Base-by-base conservation (phyloP, 2,329 filamentous ascomycete species). In the Trichothecium sympodiale region DNA sequence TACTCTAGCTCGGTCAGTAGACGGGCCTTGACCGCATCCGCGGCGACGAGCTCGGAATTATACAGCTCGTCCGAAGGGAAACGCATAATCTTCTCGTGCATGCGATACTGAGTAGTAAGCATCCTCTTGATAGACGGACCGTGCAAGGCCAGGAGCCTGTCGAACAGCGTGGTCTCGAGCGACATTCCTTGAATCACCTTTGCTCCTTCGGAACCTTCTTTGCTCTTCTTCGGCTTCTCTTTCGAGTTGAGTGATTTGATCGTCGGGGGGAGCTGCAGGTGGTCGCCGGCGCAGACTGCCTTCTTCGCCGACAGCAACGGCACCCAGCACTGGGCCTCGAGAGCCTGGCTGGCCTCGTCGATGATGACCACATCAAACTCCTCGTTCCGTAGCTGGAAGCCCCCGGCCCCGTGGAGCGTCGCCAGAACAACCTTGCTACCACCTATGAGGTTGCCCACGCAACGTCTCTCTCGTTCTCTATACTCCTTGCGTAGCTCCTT, bases 241-340 rank as follows among this genome's bases (percentile, higher is more conserved):
- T 71, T 72, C 13, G 61, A 64, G 46, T 76, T 79, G 8, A 76
- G 60, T 2, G 83, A 88, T 59, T 95, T 96, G 58, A 98, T 87
- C 0, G 89, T 96, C 12, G 91, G 91, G 15, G 89, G 88, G 36
- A 98, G 64, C 59, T 98, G 91, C 36, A 96, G 63, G 56, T 96
- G 91, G 53, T 98, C 91, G 33, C 91, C 91, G 1, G 91, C 91
- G 43, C 94, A 79, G 8, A 98, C 80, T 8, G 86, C 79, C 62
- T 95, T 96, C 45, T 68, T 75, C 0, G 85, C 85, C 29, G 75
- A 71, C 14, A 95, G 61, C 32, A 98, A 61, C 9, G 91, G 80
- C 35, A 96, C 88, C 91, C 91, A 98, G 61, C 88, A 95, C 57
- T 96, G 89, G 1, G 91, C 88, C 59, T 98, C 91, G 8, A 96